phyloP scores from a whole-genome alignment of 768 basidiomycete species.

The Clathrus columnatus region DNA sequence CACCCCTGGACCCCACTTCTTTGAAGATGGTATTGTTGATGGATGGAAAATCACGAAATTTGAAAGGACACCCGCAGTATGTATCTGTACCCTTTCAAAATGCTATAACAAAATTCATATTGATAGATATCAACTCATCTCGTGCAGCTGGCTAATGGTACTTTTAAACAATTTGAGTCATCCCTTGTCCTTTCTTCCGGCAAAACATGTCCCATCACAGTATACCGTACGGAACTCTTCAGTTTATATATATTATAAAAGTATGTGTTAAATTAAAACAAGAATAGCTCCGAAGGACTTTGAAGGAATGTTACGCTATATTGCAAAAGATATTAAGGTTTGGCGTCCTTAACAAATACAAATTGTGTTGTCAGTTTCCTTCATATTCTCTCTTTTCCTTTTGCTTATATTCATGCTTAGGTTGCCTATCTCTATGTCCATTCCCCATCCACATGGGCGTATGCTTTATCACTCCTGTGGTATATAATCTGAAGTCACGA shows the following conservation, averaged over 20 bases:
- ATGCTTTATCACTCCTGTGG: no score
- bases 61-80: constrained; percentile 50
- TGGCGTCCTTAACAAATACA: no score
- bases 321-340: no score
- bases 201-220: constrained; percentile 70
- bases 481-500: no score
- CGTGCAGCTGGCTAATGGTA: constrained; percentile 81
- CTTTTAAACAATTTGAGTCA: constrained; percentile 62
- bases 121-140: constrained; percentile 81
- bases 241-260: no score
- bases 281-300: constrained; percentile 64
- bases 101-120: neutral
- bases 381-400: no score
- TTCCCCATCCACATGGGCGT: no score
- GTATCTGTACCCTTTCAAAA: constrained; percentile 22
- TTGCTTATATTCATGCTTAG: no score
- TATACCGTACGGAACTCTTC: constrained; percentile 54
- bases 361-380: no score
- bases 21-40: constrained; percentile 16
- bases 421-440: no score
- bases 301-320: no score
- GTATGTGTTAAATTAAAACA: constrained; percentile 4
- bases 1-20: neutral
- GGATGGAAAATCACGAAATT: constrained; percentile 81
- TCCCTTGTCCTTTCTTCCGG: constrained; percentile 74